Evolutionary conservation across 2,329 filamentous ascomycete species (phyloP), one percentile per base, ranked within the genome.

Genomic region (Aureobasidium sp.): DNA sequence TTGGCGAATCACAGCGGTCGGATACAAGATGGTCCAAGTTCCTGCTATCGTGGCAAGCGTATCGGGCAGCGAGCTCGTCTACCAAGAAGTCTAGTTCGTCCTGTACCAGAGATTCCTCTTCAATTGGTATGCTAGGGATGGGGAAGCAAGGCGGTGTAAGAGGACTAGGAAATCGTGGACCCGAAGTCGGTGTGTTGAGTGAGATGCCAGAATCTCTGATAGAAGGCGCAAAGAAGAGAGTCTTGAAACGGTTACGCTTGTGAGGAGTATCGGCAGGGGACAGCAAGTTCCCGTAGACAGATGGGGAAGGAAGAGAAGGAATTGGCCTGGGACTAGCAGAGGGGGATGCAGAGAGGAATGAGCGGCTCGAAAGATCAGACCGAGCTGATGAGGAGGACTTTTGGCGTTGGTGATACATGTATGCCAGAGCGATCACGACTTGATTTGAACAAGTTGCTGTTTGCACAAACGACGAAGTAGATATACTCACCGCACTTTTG

Each of bases 341-440:
- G 21, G 40, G 7, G 1, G 53, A 46, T 25, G 27, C 19, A 25
- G 53, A 57, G 27, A 57, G 53, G n/a, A 35, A 46, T 2, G 53
- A 46, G 15, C 29, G 38, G 4, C 37, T 45, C 7, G 53, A 57
- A 5, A 57, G 40, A 37, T 57, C 29, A 35, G 53, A 57, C 21
- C 38, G 27, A 25, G 40, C 40, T 27, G 53, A 57, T 1, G 53
- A 57, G 5, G 53, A 57, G 5, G 53, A 57, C 15, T 40, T 40
- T 46, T 57, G 53, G n/a, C 53, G 53, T 35, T 57, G 53, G 31
- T 46, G 53, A 27, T 57, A 25, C 40, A 57, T 57, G 27, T 45
- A 27, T 27, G 23, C 15, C 7, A 33, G 7, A 31, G 25, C 11
- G 8, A 43, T 4, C 19, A 35, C 4, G 23, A 6, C 13, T n/a